A percentile compares a stretch with the other conserved stretches of the same genome.
Conservation (phyloP, 257 asterid genomes). For the Petrea volubilis region DNA sequence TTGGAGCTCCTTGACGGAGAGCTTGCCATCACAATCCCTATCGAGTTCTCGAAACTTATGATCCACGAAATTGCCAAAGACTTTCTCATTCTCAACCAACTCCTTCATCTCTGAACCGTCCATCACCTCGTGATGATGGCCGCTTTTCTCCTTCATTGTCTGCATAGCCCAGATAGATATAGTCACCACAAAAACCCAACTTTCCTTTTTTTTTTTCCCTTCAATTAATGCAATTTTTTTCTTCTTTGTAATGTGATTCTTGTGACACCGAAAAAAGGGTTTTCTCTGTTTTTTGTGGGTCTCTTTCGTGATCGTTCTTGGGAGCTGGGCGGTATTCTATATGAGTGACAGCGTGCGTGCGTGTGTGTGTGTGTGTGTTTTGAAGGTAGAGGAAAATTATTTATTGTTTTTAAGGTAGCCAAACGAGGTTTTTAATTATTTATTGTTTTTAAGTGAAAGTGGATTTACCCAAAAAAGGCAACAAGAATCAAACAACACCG, state of each 20-base stretch:
- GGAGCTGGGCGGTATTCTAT: neutral
- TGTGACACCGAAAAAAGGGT: slow-evolving; percentile 14
- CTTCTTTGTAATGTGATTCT: slow-evolving; percentile 13
- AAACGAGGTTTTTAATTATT: no score
- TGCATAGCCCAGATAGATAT: neutral
- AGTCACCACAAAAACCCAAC: neutral
- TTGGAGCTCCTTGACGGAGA: slow-evolving; percentile 62
- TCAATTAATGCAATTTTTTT: slow-evolving; percentile 18
- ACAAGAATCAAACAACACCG: no score
- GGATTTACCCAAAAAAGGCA: no score
- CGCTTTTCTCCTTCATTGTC: slow-evolving; percentile 17
- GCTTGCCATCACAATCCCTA: slow-evolving; percentile 61
- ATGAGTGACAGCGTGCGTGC: neutral
- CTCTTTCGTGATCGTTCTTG: neutral
- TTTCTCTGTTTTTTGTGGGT: neutral
- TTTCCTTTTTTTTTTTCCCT: neutral
- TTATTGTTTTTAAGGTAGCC: no score
- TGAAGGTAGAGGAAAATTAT: neutral
- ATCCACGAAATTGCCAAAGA: slow-evolving; percentile 55
- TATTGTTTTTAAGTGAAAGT: no score
- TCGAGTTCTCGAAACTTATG: slow-evolving; percentile 70
- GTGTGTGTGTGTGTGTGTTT: neutral
- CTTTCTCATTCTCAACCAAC: slow-evolving; percentile 73
- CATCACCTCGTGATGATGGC: slow-evolving; percentile 43
- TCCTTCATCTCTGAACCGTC: slow-evolving; percentile 76